phyloP scores from a whole-genome alignment of 2,329 filamentous ascomycete species.

The Ophiostoma sp. region DNA sequence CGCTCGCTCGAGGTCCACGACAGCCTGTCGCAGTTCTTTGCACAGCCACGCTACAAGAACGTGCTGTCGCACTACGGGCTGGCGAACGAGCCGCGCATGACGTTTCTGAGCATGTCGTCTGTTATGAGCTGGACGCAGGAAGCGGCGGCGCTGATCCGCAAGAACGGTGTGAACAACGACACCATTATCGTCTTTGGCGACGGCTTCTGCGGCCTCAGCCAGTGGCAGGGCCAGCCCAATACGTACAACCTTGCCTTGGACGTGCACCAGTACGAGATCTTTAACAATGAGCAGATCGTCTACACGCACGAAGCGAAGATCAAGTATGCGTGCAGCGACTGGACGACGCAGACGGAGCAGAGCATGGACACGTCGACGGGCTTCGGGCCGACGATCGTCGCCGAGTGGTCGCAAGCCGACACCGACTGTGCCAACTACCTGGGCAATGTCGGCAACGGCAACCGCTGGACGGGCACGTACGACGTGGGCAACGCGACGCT shows the following conservation, averaged over 20 bases:
- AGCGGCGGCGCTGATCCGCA: constrained; percentile 66
- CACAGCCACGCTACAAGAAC: constrained; percentile 87
- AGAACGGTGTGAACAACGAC: constrained; percentile 62
- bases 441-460: constrained; percentile 84
- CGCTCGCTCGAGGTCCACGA: constrained; percentile 83
- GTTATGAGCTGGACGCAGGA: constrained; percentile 76
- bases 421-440: constrained; percentile 85
- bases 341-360: constrained; percentile 70
- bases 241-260: constrained; percentile 76
- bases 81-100: constrained; percentile 91
- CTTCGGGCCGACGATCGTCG: constrained; percentile 89
- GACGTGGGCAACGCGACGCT: constrained; percentile 58
- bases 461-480: constrained; percentile 86
- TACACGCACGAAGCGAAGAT: constrained; percentile 79
- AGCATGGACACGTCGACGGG: constrained; percentile 70
- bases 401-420: constrained; percentile 96
- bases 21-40: constrained; percentile 83
- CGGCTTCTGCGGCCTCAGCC: constrained; percentile 83
- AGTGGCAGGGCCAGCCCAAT: constrained; percentile 82
- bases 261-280: constrained; percentile 97
- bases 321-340: constrained; percentile 78
- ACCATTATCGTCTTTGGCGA: constrained; percentile 81
- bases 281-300: constrained; percentile 82
- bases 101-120: constrained; percentile 55
- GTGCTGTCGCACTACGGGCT: constrained; percentile 89